These are phyloP conservation scores for Penicillium riverlandense DNA, from an alignment of 495 filamentous ascomycete genomes.

Conservation along the genomic window DNA sequence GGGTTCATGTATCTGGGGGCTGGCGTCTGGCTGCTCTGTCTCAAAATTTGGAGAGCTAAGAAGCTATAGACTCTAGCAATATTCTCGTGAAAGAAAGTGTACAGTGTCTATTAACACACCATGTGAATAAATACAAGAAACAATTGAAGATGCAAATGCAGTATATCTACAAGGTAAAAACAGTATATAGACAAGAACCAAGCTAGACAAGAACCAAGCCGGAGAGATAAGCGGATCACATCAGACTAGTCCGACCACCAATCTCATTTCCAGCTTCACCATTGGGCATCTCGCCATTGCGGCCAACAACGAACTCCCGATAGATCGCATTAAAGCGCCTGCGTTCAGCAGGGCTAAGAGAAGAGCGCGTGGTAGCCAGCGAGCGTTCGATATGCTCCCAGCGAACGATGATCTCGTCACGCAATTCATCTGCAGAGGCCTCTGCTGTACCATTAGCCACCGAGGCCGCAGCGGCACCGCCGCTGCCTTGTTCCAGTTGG, in stretches of 20 bases:
- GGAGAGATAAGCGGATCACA: constrained; percentile 44
- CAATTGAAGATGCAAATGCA: not conserved
- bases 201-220: not conserved
- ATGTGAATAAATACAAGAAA: constrained; percentile 1
- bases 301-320: constrained; percentile 79
- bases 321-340: constrained; percentile 73
- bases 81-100: no score
- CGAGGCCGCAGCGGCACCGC: constrained; percentile 13
- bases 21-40: constrained; percentile 1
- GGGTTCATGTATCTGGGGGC: constrained; percentile 53
- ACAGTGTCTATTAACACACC: no score
- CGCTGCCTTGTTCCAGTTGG: constrained; percentile 40
- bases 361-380: constrained; percentile 71
- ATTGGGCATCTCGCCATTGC: constrained; percentile 90
- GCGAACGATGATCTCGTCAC: constrained; percentile 69
- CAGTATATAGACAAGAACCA: not conserved
- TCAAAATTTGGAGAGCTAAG: no score
- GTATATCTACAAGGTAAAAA: not conserved
- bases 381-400: constrained; percentile 82
- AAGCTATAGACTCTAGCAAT: no score
- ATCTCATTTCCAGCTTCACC: constrained; percentile 86
- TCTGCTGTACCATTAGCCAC: constrained; percentile 21
- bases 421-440: constrained; percentile 25
- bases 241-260: constrained; percentile 85
- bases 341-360: constrained; percentile 70